Percentiles rank a stretch among this genome's conserved stretches.
These are phyloP conservation scores for Coemansia sp. DNA, from an alignment of 192 early-diverging fungal genomes.

Conservation along the genomic window DNA sequence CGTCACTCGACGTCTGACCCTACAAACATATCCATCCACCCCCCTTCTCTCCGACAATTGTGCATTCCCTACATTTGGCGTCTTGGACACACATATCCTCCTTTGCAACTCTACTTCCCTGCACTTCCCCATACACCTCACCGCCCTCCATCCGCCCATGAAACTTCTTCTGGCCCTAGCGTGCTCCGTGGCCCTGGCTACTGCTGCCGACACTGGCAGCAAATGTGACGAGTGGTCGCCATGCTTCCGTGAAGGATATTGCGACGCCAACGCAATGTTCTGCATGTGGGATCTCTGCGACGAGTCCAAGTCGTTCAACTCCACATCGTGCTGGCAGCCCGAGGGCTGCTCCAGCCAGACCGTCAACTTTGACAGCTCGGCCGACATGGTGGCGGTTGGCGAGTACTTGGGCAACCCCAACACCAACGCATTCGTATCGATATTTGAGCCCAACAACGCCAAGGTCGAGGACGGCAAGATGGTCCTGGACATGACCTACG, in stretches of 20 bases:
- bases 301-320: constrained; percentile 24
- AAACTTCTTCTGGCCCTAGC: neutral
- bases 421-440: constrained; percentile 41
- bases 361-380: constrained; percentile 23
- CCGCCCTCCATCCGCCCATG: neutral
- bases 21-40: no score
- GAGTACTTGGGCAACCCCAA: constrained; percentile 25
- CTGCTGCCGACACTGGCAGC: constrained; percentile 1
- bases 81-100: neutral
- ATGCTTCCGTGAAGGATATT: constrained; percentile 46
- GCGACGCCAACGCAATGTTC: constrained; percentile 34
- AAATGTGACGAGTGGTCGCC: constrained; percentile 24
- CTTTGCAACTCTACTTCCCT: neutral
- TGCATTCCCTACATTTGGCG: no score
- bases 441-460: constrained; percentile 40
- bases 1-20: no score
- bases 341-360: constrained; percentile 32
- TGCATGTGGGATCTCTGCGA: constrained; percentile 47
- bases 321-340: constrained; percentile 42
- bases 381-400: constrained; percentile 15
- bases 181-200: no score
- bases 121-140: neutral
- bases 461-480: constrained; percentile 28
- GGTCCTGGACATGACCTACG: constrained; percentile 33
- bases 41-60: no score